Evolutionary conservation across 129 eudicot genomes (phyloP), one percentile per base, ranked within the genome.

Genomic region (Mikania micrantha): DNA sequence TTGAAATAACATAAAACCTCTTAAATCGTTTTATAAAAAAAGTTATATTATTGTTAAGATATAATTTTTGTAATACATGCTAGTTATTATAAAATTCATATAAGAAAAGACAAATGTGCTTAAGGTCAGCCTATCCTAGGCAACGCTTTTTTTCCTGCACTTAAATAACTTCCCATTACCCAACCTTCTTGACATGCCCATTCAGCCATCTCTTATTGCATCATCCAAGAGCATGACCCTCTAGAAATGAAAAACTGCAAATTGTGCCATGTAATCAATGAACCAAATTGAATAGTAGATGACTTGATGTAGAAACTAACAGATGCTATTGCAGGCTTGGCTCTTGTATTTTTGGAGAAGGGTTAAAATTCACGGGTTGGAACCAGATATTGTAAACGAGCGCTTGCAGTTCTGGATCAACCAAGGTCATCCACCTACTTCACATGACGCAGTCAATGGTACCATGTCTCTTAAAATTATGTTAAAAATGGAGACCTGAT

Each of bases 401-500:
- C 83, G 96, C 11, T n/a, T 83, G 69, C 85, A 81, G 22, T 83
- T 71, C 32, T 91, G 90, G 95, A 87, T 85, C 69, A 78, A 57
- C 80, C 90, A 83, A 64, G 78, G 72, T 44, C 83, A 44, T 27
- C 41, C 75, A 28, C 83, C 84, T 57, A 83, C 72, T 40, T 91
- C 90, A 52, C 82, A 85, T 54, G 90, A 85, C 72, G 97, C 97
- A 9, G 94, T 91, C 47, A 80, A 85, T 44, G 93, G 97, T 91
- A 84, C 36, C 21, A 34, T 53, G 38, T 58, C 67, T 56, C 58
- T 40, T 48, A 34, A 21, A 4, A 4, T 16, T 40, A n/a, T 62
- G 21, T 27, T 27, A 28, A 9, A 24, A 22, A 52, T 21, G 7
- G n/a, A 53, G 32, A 24, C 6, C n/a, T 53, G 13, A 38, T 32